A percentile compares a stretch with the other conserved stretches of the same genome.
phyloP scores from a whole-genome alignment of 768 basidiomycete genomes.

The Podaxis sp. region DNA sequence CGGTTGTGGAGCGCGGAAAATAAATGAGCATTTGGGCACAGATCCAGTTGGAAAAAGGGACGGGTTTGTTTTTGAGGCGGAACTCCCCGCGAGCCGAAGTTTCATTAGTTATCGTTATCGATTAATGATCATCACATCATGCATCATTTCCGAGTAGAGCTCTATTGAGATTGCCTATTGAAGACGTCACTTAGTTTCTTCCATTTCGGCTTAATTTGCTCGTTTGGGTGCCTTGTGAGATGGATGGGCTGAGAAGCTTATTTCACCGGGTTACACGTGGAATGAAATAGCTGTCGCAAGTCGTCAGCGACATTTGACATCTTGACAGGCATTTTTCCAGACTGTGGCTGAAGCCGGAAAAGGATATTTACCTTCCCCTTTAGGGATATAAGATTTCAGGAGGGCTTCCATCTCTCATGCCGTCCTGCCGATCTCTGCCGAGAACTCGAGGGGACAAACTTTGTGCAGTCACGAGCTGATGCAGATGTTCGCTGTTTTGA shows the following conservation, averaged over 20 bases:
- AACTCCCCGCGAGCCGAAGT: not conserved
- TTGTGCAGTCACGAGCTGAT: no score
- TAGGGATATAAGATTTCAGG: not conserved
- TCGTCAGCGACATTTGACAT: not conserved
- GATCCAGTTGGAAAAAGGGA: not conserved
- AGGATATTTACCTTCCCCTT: conserved; percentile 13
- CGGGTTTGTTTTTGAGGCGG: not conserved
- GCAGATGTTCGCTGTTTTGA: no score
- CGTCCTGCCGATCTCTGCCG: not conserved
- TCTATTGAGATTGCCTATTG: not conserved
- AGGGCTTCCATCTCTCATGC: not conserved
- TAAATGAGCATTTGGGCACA: conserved; percentile 3
- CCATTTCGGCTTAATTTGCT: conserved; percentile 4
- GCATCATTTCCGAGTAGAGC: not conserved
- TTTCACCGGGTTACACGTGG: not conserved
- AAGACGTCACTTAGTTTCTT: conserved; percentile 6
- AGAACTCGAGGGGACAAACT: not conserved
- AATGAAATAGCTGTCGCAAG: not conserved
- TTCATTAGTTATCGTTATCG: conserved; percentile 12
- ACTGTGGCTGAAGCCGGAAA: not conserved
- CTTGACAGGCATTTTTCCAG: not conserved
- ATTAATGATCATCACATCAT: conserved; percentile 5
- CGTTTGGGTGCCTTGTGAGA: not conserved
- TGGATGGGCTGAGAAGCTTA: not conserved
- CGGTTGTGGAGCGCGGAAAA: conserved; percentile 10